phyloP scores from a whole-genome alignment of 2,329 filamentous ascomycete genomes.

The Coniochaeta sp. region DNA sequence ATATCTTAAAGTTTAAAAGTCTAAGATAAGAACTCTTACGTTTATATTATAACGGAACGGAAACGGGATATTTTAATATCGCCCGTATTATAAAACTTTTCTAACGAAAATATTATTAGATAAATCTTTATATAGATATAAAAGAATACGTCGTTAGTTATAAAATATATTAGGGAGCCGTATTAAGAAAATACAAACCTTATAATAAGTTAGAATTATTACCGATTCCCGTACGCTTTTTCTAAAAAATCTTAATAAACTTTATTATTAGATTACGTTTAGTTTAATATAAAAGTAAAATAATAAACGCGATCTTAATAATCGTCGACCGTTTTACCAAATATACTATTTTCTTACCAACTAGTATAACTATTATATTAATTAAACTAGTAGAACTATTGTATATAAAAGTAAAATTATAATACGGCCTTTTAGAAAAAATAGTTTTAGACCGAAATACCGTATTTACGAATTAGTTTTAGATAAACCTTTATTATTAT shows the following conservation, averaged over 20 bases:
- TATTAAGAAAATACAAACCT: neutral
- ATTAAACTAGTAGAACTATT: neutral
- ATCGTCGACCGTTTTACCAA: neutral
- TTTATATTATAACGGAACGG: too few species aligned
- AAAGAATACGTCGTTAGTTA: neutral
- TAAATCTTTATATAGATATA: neutral
- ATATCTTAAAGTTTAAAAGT: too few species aligned
- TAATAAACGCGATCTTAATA: neutral
- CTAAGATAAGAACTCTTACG: too few species aligned
- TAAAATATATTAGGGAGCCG: neutral
- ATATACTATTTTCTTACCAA: neutral
- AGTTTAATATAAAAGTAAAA: neutral
- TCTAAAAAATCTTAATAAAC: neutral
- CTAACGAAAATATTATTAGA: constrained; percentile 1
- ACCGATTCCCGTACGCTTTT: neutral
- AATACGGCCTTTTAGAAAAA: neutral
- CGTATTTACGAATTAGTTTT: too few species aligned
- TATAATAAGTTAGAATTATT: constrained; percentile 1
- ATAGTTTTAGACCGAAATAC: too few species aligned
- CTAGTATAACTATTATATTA: neutral
- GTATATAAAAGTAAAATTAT: neutral
- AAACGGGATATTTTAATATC: too few species aligned
- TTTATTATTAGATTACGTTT: neutral
- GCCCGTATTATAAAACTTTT: neutral
- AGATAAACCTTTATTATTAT: too few species aligned